A percentile compares a stretch with the other conserved stretches of the same genome.
These are phyloP conservation scores for Phytopythium montanum DNA, from an alignment of 352 stramenopile genomes.

Conservation along the genomic window DNA sequence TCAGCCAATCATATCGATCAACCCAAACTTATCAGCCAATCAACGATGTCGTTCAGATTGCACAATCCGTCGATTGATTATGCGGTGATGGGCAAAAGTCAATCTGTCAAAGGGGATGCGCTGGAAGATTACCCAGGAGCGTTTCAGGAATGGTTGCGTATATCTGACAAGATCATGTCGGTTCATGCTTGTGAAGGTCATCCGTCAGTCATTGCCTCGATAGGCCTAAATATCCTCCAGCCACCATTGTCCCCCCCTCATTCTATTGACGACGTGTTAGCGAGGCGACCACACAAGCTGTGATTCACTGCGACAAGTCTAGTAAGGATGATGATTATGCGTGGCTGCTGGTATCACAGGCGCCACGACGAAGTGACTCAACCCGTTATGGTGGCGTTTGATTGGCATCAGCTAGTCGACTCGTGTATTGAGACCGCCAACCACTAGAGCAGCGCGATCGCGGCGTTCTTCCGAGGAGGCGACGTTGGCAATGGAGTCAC, in stretches of 20 bases:
- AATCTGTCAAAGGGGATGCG: not conserved
- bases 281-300: no score
- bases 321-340: no score
- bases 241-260: no score
- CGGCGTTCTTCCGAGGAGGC: constrained; percentile 4
- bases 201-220: no score
- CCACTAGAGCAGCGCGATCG: not conserved
- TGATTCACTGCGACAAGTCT: no score
- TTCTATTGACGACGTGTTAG: no score
- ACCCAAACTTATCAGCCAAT: not conserved
- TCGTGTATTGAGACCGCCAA: no score
- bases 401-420: not conserved
- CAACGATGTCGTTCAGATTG: not conserved
- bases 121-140: not conserved
- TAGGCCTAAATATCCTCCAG: no score
- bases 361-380: no score
- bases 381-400: not conserved
- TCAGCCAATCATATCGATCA: not conserved
- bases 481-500: not conserved
- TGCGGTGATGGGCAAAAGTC: not conserved
- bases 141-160: not conserved
- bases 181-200: not conserved
- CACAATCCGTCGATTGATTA: not conserved
- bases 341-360: no score
- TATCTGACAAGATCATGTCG: not conserved